Conservation (phyloP, 2,329 filamentous ascomycete species). For the Sclerotinia nivalis region DNA sequence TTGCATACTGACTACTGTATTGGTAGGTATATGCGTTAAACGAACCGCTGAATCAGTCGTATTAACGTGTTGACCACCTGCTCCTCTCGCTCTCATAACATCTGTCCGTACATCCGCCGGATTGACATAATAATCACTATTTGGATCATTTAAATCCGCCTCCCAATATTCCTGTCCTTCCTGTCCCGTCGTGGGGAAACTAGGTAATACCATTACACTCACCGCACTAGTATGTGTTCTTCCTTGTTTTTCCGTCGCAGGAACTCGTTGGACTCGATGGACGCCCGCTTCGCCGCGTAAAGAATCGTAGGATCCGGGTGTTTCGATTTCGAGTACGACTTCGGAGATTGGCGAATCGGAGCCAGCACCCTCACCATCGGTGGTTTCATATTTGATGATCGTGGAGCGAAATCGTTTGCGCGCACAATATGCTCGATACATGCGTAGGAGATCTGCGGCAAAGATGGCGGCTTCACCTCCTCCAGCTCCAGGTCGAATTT, state of each 20-base stretch:
- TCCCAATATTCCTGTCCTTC: constrained; percentile 53
- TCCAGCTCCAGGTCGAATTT: constrained; percentile 88
- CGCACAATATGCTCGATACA: constrained; percentile 82
- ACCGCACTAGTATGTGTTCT: constrained; percentile 92
- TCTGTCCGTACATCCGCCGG: constrained; percentile 79
- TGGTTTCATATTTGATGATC: constrained; percentile 77
- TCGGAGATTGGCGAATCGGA: constrained; percentile 75
- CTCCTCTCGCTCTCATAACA: constrained; percentile 88
- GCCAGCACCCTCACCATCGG: constrained; percentile 61
- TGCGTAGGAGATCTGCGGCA: constrained; percentile 79
- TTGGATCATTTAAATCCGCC: constrained; percentile 74
- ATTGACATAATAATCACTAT: constrained; percentile 88
- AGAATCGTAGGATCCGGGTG: constrained; percentile 74
- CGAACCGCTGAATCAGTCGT: constrained; percentile 96
- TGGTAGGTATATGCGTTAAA: constrained; percentile 85
- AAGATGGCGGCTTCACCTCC: constrained; percentile 91
- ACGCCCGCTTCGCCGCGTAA: constrained; percentile 90
- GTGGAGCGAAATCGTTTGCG: constrained; percentile 65
- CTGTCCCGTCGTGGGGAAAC: constrained; percentile 61
- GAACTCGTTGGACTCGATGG: constrained; percentile 91
- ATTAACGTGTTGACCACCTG: constrained; percentile 97
- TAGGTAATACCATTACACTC: constrained; percentile 88
- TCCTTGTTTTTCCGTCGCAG: constrained; percentile 86
- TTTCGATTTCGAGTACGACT: constrained; percentile 81
- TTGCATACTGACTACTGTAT: constrained; percentile 86